Evolutionary conservation across 176 grass and related monocot genomes (phyloP).

Genomic region (Ampelocalamus luodianensis): DNA sequence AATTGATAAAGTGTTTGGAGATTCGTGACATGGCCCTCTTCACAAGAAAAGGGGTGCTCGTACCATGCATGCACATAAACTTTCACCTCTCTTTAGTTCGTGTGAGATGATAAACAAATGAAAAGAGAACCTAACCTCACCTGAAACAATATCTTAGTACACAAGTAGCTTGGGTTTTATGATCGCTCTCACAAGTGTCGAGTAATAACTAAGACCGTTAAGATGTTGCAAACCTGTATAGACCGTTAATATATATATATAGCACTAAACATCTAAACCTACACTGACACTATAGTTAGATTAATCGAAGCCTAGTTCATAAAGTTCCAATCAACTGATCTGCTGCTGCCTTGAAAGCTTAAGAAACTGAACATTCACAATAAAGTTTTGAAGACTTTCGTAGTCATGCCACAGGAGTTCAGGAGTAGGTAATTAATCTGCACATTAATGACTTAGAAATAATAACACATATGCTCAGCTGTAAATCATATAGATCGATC

Average conservation of each 20-base stretch:
- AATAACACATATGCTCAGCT: background rate
- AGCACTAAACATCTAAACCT: too few relatives aligned
- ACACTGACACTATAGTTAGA: background rate
- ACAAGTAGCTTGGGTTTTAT: conserved; percentile 31
- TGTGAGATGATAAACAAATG: conserved; percentile 46
- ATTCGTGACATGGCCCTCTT: conserved; percentile 55
- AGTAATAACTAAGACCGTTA: conserved; percentile 31
- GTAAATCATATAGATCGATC: background rate
- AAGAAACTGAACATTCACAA: background rate
- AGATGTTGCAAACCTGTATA: conserved; percentile 32
- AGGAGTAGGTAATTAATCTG: background rate
- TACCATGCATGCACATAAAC: conserved; percentile 45
- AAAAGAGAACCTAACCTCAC: conserved; percentile 45
- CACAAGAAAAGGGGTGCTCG: conserved; percentile 49
- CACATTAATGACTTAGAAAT: background rate
- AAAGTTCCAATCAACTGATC: background rate
- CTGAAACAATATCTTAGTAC: conserved; percentile 42
- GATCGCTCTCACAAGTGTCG: conserved; percentile 15
- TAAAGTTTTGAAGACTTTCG: too few relatives aligned
- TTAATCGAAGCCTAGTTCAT: background rate
- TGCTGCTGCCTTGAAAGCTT: background rate
- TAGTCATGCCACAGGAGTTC: too few relatives aligned
- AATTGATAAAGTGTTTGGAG: conserved; percentile 53
- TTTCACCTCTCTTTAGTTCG: conserved; percentile 35
- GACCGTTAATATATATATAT: too few relatives aligned